A percentile compares a stretch with the other conserved stretches of the same genome.
Evolutionary conservation across 1,284 basidiomycete species (phyloP).

Genomic region (Ganoderma leucocontextum): DNA sequence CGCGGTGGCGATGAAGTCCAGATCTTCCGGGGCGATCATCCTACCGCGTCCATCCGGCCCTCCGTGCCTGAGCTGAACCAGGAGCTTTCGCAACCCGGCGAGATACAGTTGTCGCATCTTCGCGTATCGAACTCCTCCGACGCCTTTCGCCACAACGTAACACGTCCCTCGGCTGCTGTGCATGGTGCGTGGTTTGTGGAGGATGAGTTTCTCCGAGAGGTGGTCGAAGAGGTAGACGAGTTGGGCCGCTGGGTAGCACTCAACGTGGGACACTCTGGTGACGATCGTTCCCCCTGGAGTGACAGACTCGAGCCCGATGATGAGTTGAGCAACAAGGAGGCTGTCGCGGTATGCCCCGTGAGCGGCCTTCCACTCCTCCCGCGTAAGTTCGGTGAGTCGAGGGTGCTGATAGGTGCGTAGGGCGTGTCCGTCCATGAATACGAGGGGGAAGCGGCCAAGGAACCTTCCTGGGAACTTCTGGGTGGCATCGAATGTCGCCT

Average conservation of each 20-base stretch:
- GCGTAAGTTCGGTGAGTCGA: not conserved
- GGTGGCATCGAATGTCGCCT: conserved; percentile 14
- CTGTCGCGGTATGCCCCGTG: conserved; percentile 33
- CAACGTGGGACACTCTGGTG: conserved; percentile 44
- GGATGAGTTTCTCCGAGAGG: conserved; percentile 38
- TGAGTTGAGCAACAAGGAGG: conserved; percentile 43
- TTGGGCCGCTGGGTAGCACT: conserved; percentile 40
- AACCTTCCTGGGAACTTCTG: conserved; percentile 16
- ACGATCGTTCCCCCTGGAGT: conserved; percentile 43
- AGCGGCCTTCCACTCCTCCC: conserved; percentile 7
- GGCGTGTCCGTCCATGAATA: conserved; percentile 45
- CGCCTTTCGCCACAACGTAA: conserved; percentile 43
- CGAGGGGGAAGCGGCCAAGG: conserved; percentile 38
- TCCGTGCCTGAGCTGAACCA: conserved; percentile 26
- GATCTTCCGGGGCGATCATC: conserved; percentile 17
- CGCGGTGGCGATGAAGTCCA: conserved; percentile 26
- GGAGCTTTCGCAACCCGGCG: conserved; percentile 20
- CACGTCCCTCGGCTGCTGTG: conserved; percentile 38
- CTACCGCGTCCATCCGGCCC: conserved; percentile 17
- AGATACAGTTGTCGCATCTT: conserved; percentile 15
- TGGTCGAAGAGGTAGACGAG: conserved; percentile 44
- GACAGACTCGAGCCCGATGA: conserved; percentile 42
- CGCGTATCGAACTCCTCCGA: conserved; percentile 19
- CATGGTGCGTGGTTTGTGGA: conserved; percentile 42
- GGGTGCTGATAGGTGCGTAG: conserved; percentile 38